Evolutionary conservation across 345 rosid species (phyloP).

Genomic region (Laguncularia racemosa): DNA sequence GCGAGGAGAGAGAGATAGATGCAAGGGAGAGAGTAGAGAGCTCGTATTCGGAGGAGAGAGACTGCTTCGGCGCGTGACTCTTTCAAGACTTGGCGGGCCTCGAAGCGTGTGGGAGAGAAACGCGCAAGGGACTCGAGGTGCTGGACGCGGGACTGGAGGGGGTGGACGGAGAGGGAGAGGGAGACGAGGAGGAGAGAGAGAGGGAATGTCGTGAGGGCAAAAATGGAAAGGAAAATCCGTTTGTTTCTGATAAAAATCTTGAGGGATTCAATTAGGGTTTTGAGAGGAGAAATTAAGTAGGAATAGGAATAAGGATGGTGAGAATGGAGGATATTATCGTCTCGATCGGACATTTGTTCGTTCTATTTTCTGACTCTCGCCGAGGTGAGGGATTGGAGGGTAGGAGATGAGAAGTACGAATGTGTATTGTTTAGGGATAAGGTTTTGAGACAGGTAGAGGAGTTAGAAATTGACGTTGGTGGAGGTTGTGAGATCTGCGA

Average conservation of each 20-base stretch:
- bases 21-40: constrained; percentile 38
- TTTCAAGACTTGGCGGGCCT: constrained; percentile 52
- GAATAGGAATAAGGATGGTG: not conserved
- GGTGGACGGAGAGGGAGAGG: constrained; percentile 41
- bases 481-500: too few relatives aligned
- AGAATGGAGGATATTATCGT: not conserved
- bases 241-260: constrained; percentile 37
- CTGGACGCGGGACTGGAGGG: constrained; percentile 39
- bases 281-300: constrained; percentile 7
- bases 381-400: not conserved
- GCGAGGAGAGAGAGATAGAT: constrained; percentile 46
- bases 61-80: constrained; percentile 58
- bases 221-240: constrained; percentile 33
- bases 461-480: too few relatives aligned
- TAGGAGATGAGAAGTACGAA: too few relatives aligned
- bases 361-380: not conserved
- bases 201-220: constrained; percentile 44
- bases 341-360: constrained; percentile 13
- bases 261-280: constrained; percentile 28
- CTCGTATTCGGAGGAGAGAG: constrained; percentile 46
- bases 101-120: constrained; percentile 41
- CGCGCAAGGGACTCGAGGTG: constrained; percentile 47
- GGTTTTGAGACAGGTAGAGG: too few relatives aligned
- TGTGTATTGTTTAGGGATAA: too few relatives aligned
- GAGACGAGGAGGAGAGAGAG: constrained; percentile 49